These are phyloP conservation scores for Stemphylium vesicarium DNA, from an alignment of 2,329 filamentous ascomycete genomes.

Conservation along the genomic window DNA sequence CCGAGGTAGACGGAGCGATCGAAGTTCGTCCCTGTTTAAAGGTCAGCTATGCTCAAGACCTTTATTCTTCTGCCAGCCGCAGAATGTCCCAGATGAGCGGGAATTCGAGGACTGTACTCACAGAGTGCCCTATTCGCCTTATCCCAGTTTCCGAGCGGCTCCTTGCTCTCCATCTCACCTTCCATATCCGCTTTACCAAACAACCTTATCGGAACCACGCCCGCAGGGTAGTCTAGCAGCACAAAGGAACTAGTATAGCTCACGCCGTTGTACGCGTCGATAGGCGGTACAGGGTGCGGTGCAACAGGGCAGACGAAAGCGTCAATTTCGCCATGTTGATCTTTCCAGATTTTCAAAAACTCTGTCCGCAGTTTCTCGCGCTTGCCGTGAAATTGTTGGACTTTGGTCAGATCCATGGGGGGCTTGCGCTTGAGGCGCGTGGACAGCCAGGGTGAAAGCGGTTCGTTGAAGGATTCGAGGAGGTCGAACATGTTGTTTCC, in stretches of 20 bases:
- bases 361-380: conserved; percentile 61
- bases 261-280: conserved; percentile 68
- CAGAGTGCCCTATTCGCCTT: conserved; percentile 65
- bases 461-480: conserved; percentile 62
- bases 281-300: conserved; percentile 66
- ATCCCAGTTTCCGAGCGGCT: conserved; percentile 63
- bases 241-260: conserved; percentile 69
- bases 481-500: conserved; percentile 62
- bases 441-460: conserved; percentile 66
- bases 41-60: conserved; percentile 2
- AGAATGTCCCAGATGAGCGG: no score
- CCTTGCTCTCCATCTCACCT: conserved; percentile 51
- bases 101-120: conserved; percentile 24
- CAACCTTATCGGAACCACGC: conserved; percentile 60
- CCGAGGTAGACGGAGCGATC: conserved; percentile 62
- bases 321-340: conserved; percentile 57
- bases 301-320: conserved; percentile 69
- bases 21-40: conserved; percentile 50
- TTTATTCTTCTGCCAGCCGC: no score
- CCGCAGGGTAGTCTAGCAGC: conserved; percentile 67
- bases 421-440: conserved; percentile 58
- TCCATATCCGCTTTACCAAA: conserved; percentile 59
- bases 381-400: conserved; percentile 61
- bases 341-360: conserved; percentile 64
- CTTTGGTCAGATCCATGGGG: conserved; percentile 55